Evolutionary conservation across 1,139 yeast species (phyloP).

Genomic region (Candida freyschussii): DNA sequence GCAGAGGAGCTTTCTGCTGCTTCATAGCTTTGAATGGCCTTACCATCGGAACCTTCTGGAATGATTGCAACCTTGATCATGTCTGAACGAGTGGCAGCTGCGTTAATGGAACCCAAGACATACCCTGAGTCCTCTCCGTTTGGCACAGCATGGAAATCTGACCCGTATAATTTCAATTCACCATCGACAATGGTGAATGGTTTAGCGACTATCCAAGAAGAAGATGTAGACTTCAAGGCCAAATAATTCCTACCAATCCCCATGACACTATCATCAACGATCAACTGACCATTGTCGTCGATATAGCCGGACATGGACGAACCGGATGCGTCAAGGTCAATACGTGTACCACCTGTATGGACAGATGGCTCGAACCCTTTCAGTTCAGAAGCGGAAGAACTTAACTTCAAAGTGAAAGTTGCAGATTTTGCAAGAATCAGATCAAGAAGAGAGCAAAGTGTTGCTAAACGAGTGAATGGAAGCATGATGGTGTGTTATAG

Average conservation of each 20-base stretch:
- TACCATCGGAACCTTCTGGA: conserved; percentile 7
- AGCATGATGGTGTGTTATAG: too few species aligned
- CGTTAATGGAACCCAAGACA: conserved; percentile 13
- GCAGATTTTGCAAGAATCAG: too few species aligned
- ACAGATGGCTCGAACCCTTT: not conserved
- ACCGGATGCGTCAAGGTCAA: not conserved
- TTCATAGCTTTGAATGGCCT: conserved; percentile 1
- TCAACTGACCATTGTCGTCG: not conserved
- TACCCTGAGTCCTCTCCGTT: conserved; percentile 6
- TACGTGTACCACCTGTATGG: not conserved
- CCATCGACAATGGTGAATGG: conserved; percentile 10
- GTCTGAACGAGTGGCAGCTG: conserved; percentile 9
- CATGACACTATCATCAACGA: not conserved
- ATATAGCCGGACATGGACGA: not conserved
- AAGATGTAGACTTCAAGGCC: conserved; percentile 1
- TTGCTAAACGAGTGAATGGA: too few species aligned
- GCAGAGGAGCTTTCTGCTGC: too few species aligned
- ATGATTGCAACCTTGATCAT: conserved; percentile 8
- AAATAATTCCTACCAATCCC: conserved; percentile 9
- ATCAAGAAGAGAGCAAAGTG: too few species aligned
- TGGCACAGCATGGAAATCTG: conserved; percentile 15
- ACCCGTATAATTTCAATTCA: conserved; percentile 7
- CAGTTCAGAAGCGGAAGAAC: too few species aligned
- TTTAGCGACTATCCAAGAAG: conserved; percentile 5
- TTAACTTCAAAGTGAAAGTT: too few species aligned